Base-by-base conservation (phyloP, 345 rosid species). In the Pistacia vera region DNA sequence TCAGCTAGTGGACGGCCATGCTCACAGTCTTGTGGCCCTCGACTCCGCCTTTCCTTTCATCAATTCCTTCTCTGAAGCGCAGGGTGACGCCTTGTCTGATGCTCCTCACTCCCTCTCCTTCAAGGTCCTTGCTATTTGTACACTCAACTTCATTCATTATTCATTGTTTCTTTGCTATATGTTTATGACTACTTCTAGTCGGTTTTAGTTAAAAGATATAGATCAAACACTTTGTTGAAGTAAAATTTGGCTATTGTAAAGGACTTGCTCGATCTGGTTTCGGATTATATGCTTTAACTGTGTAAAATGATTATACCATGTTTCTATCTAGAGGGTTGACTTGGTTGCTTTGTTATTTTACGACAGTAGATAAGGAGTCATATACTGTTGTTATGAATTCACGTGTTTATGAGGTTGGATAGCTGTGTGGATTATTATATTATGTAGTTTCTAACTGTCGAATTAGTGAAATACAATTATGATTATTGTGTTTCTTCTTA, bases 1-100 rank as follows among this genome's bases (percentile, higher is more conserved):
- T 20, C 85, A 85, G 79, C 72, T 93, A 12, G 93, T 96, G 25
- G 98, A 96, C 72, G 94, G 75, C 68, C 99, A 96, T 76, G 95
- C 90, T 1, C 98, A 93, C 88, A 96, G 91, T 82, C 70, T 92
- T 48, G 97, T 92, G 18, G 66, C 96, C 20, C 79, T 92, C 11
- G 89, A 96, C 66, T 92, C 99, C 8, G 71, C 90, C 48, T 88
- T 92, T n/a, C 81, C 92, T 36, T 93, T 95, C 86, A 74, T 79
- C 87, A 82, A 74, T 73, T 86, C 85, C 78, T 83, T 92, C 80
- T 71, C 99, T 0, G 98, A 95, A 80, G 98, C 98, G 70, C 8
- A 83, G 58, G 97, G 92, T 48, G 86, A 88, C 17, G 98, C 99
- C 79, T 86, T 90, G 63, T 78, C 93, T 74, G 87, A 77, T 71